Conservation (phyloP, 495 filamentous ascomycete species). For the Acidomyces sp. region DNA sequence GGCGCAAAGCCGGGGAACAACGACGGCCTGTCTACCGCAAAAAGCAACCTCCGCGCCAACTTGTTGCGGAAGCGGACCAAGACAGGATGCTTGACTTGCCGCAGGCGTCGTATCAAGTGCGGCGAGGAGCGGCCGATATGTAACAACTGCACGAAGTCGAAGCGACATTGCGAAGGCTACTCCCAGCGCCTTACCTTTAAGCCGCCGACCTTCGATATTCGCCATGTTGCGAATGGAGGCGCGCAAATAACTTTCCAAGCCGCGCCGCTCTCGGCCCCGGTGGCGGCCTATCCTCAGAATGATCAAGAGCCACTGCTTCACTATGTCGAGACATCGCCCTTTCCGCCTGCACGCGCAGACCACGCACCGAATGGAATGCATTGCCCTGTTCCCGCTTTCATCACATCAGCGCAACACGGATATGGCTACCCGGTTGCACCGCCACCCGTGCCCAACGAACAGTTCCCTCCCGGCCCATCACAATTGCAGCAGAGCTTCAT, state of each 20-base stretch:
- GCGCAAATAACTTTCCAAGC: constrained; percentile 21
- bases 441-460: not conserved
- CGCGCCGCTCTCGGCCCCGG: constrained; percentile 9
- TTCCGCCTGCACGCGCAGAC: not conserved
- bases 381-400: not conserved
- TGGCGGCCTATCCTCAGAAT: constrained; percentile 1
- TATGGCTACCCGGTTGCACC: not conserved
- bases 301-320: not conserved
- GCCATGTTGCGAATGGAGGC: constrained; percentile 9
- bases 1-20: no score
- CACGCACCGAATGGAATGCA: constrained; percentile 2
- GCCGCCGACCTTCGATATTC: constrained; percentile 51
- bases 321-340: not conserved
- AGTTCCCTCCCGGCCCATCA: not conserved
- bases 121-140: constrained; percentile 89
- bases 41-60: constrained; percentile 9
- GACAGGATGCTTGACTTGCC: constrained; percentile 92
- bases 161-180: constrained; percentile 87
- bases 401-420: not conserved
- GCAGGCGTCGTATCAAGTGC: constrained; percentile 91
- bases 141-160: constrained; percentile 87
- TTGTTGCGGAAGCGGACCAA: constrained; percentile 67
- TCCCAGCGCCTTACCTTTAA: constrained; percentile 89
- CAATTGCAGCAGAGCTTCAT: no score
- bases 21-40: constrained; percentile 1